A percentile compares a stretch with the other conserved stretches of the same genome.
These are phyloP conservation scores for Berkeleyomyces basicola DNA, from an alignment of 2,329 filamentous ascomycete species.

Conservation along the genomic window DNA sequence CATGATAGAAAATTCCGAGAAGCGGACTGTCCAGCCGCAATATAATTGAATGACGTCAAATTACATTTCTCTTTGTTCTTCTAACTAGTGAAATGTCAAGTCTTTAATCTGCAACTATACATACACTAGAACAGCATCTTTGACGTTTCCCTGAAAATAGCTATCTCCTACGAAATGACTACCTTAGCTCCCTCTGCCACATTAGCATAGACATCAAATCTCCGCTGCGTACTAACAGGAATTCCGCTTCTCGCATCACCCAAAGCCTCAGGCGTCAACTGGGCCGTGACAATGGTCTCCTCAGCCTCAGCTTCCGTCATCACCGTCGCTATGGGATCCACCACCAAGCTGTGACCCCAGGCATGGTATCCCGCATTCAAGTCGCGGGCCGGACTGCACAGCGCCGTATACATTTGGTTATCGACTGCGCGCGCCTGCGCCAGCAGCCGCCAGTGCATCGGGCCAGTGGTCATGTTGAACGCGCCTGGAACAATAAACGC, in stretches of 20 bases:
- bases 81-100: background rate
- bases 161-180: slow-evolving; percentile 1
- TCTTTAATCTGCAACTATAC: background rate
- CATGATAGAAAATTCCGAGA: background rate
- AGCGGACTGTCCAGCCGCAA: background rate
- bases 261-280: slow-evolving; percentile 52
- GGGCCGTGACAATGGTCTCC: slow-evolving; percentile 59
- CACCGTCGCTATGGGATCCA: slow-evolving; percentile 76
- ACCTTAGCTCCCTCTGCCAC: slow-evolving; percentile 26
- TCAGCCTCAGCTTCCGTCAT: slow-evolving; percentile 60
- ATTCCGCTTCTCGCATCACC: slow-evolving; percentile 66
- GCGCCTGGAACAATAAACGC: slow-evolving; percentile 86
- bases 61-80: background rate
- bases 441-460: slow-evolving; percentile 76
- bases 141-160: background rate
- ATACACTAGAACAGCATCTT: background rate
- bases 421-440: slow-evolving; percentile 74
- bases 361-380: slow-evolving; percentile 64
- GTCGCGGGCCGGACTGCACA: slow-evolving; percentile 84
- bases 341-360: slow-evolving; percentile 80
- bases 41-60: background rate
- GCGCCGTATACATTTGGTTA: slow-evolving; percentile 82
- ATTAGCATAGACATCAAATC: slow-evolving; percentile 93
- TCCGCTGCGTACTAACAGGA: slow-evolving; percentile 65
- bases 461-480: slow-evolving; percentile 87